These are phyloP conservation scores for Penicillium sclerotiorum DNA, from an alignment of 2,329 filamentous ascomycete species.

Conservation along the genomic window DNA sequence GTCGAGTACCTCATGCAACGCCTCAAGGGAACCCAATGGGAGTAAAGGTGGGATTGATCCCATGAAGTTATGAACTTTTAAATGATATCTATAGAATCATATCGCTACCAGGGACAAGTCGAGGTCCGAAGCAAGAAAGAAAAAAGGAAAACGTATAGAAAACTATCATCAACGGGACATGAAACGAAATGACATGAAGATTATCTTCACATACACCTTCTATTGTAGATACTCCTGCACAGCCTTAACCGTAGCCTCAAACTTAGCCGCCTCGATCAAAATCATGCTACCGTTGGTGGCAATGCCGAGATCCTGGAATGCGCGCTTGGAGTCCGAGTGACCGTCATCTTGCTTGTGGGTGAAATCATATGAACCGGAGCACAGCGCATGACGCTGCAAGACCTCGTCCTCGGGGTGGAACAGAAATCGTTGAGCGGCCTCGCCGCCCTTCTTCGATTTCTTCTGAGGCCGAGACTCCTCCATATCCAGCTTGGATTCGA, in stretches of 20 bases:
- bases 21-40: conserved; percentile 60
- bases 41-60: conserved; percentile 30
- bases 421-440: conserved; percentile 69
- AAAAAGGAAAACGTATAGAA: conserved; percentile 10
- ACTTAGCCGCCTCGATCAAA: conserved; percentile 78
- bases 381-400: conserved; percentile 73
- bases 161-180: conserved; percentile 24
- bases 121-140: conserved; percentile 2
- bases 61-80: conserved; percentile 20
- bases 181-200: conserved; percentile 17
- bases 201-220: conserved; percentile 12
- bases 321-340: conserved; percentile 85
- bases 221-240: conserved; percentile 69
- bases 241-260: conserved; percentile 73
- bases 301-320: conserved; percentile 92
- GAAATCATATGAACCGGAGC: conserved; percentile 72
- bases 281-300: conserved; percentile 82
- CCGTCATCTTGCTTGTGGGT: conserved; percentile 76
- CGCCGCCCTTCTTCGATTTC: conserved; percentile 63
- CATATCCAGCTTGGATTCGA: conserved; percentile 76
- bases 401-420: conserved; percentile 97
- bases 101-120: neutral
- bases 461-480: conserved; percentile 64
- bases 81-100: conserved; percentile 14
- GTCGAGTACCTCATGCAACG: conserved; percentile 98